Conservation (phyloP, 768 basidiomycete species). For the Pleurotus cornucopiae region DNA sequence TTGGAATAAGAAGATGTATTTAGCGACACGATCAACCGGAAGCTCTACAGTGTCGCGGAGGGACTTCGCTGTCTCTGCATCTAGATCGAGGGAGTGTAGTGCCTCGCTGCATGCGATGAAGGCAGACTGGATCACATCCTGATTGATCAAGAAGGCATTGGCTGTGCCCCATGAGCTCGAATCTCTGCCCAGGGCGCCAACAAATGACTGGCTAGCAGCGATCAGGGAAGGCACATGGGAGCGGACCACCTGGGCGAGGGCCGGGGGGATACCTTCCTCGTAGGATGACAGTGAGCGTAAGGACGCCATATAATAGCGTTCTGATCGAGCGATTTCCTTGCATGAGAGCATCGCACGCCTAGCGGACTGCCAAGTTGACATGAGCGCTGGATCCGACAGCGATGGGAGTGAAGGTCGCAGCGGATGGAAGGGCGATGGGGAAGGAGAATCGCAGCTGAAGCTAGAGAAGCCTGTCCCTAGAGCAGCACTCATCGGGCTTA, state of each 20-base stretch:
- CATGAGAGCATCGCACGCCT: conserved; percentile 34
- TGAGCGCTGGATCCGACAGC: conserved; percentile 9
- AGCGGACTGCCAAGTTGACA: conserved; percentile 30
- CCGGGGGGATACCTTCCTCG: conserved; percentile 2
- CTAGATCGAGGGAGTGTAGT: conserved; percentile 41
- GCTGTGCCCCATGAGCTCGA: conserved; percentile 65
- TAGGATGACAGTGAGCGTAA: conserved; percentile 15
- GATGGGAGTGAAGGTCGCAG: conserved; percentile 6
- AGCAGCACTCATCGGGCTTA: background rate
- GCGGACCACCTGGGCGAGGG: conserved; percentile 51
- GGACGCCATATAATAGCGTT: conserved; percentile 36
- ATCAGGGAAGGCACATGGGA: conserved; percentile 49
- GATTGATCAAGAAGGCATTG: conserved; percentile 49
- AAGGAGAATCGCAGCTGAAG: conserved; percentile 1
- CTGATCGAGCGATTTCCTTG: conserved; percentile 38
- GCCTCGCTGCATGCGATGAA: conserved; percentile 58
- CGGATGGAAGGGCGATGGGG: conserved; percentile 1
- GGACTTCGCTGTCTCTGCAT: conserved; percentile 1
- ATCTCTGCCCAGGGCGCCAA: conserved; percentile 45
- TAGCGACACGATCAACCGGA: conserved; percentile 59
- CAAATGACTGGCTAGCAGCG: conserved; percentile 44
- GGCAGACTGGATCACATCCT: conserved; percentile 47
- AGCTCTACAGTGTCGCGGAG: conserved; percentile 60
- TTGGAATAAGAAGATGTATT: conserved; percentile 58
- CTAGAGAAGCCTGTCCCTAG: background rate